Conservation (phyloP, 2,329 filamentous ascomycete genomes). For the Pseudopyricularia javanii region DNA sequence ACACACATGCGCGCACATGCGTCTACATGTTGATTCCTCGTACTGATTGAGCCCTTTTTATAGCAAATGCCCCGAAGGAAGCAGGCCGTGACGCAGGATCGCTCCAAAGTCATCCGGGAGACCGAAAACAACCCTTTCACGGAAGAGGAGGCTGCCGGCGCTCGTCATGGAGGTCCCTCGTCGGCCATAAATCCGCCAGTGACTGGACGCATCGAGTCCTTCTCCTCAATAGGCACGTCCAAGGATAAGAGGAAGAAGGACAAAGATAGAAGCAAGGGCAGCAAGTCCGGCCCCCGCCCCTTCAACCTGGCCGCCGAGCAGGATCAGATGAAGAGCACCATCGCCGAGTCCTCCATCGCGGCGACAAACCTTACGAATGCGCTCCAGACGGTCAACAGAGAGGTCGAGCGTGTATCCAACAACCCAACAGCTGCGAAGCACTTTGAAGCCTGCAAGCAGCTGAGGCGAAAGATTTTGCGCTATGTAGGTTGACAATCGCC, state of each 20-base stretch:
- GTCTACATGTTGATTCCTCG: slow-evolving; percentile 4
- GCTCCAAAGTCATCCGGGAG: slow-evolving; percentile 73
- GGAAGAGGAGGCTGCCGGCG: slow-evolving; percentile 27
- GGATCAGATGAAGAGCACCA: slow-evolving; percentile 72
- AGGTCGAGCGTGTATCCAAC: slow-evolving; percentile 76
- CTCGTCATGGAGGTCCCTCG: slow-evolving; percentile 8
- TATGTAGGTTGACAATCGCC: slow-evolving; percentile 42
- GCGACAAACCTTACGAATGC: slow-evolving; percentile 85
- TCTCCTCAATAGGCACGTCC: slow-evolving; percentile 26
- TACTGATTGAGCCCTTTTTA: not conserved
- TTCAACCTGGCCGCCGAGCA: slow-evolving; percentile 86
- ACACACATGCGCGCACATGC: too few species aligned
- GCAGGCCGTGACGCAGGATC: slow-evolving; percentile 61
- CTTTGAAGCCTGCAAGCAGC: slow-evolving; percentile 77
- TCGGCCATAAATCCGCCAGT: slow-evolving; percentile 6
- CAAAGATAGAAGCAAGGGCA: slow-evolving; percentile 38
- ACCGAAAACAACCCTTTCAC: slow-evolving; percentile 58
- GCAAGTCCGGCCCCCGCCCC: slow-evolving; percentile 26
- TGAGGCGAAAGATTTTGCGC: slow-evolving; percentile 72
- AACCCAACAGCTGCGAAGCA: slow-evolving; percentile 62
- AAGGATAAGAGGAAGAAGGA: slow-evolving; percentile 37
- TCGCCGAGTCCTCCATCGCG: slow-evolving; percentile 80
- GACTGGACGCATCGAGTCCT: slow-evolving; percentile 22
- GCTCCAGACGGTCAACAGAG: slow-evolving; percentile 82
- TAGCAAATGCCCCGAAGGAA: slow-evolving; percentile 55